A percentile compares a stretch with the other conserved stretches of the same genome.
Evolutionary conservation across 2,329 filamentous ascomycete species (phyloP).

Genomic region (Colletotrichum scovillei): DNA sequence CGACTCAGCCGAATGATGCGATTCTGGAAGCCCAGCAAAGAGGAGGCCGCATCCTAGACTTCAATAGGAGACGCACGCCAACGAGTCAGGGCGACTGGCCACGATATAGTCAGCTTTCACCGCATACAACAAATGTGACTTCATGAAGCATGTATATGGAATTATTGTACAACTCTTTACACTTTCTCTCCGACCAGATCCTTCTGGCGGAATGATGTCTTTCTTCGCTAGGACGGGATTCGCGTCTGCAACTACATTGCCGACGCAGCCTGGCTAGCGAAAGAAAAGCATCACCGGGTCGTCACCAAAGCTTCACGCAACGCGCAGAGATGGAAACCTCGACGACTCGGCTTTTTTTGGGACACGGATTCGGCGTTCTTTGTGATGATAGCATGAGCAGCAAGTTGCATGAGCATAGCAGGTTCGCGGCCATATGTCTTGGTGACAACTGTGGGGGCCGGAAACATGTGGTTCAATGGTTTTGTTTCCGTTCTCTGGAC

Average conservation of each 20-base stretch:
- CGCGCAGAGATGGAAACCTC: neutral
- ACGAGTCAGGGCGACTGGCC: slow-evolving; percentile 11
- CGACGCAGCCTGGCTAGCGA: neutral
- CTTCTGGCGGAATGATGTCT: slow-evolving; percentile 19
- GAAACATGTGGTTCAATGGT: slow-evolving; percentile 22
- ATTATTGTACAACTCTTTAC: slow-evolving; percentile 49
- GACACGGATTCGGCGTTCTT: slow-evolving; percentile 42
- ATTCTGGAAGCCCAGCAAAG: slow-evolving; percentile 76
- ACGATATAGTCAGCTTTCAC: neutral
- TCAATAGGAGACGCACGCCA: neutral
- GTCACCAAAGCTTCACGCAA: slow-evolving; percentile 1
- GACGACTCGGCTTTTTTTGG: slow-evolving; percentile 18
- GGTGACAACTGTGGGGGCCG: slow-evolving; percentile 27
- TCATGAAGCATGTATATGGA: slow-evolving; percentile 50
- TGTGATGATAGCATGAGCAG: slow-evolving; percentile 52
- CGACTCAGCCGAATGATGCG: slow-evolving; percentile 80
- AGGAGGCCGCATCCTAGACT: slow-evolving; percentile 46
- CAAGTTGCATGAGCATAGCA: slow-evolving; percentile 45
- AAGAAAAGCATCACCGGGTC: slow-evolving; percentile 23
- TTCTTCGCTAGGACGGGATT: slow-evolving; percentile 5
- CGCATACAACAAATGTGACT: slow-evolving; percentile 31
- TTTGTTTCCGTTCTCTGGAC: slow-evolving; percentile 36
- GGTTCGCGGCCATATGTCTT: slow-evolving; percentile 28
- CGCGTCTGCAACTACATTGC: neutral
- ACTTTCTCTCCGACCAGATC: slow-evolving; percentile 22